phyloP scores from a whole-genome alignment of 2,329 filamentous ascomycete species.

The Alternaria alternata region DNA sequence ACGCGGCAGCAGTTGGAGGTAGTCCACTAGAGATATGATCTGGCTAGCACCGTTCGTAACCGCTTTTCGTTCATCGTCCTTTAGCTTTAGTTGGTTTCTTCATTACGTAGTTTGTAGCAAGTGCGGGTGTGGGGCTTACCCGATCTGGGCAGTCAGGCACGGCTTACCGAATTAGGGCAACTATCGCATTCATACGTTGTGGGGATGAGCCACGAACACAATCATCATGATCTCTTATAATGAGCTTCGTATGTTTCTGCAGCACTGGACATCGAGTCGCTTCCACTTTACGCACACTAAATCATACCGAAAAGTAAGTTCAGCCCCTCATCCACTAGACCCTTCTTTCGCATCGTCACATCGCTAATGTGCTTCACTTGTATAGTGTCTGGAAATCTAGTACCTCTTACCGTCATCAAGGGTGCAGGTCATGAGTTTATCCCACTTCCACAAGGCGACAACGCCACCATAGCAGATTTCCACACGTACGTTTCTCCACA shows the following conservation, averaged over 20 bases:
- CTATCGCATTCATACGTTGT: constrained; percentile 12
- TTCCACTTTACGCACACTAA: too few species aligned
- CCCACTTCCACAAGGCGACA: constrained; percentile 23
- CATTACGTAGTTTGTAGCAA: not conserved
- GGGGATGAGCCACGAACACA: not conserved
- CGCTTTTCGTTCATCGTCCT: not conserved
- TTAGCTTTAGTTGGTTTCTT: not conserved
- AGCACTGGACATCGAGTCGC: too few species aligned
- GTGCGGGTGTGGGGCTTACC: constrained; percentile 5
- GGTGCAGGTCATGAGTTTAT: constrained; percentile 32
- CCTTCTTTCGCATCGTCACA: not conserved
- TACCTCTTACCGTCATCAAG: constrained; percentile 33
- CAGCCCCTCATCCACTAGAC: not conserved
- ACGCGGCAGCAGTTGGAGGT: too few species aligned
- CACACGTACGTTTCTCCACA: constrained; percentile 17
- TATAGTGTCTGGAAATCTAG: constrained; percentile 20
- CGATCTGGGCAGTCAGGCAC: constrained; percentile 23
- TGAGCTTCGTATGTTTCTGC: not conserved
- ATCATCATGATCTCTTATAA: not conserved
- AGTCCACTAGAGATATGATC: not conserved
- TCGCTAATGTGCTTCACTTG: not conserved
- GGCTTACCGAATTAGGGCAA: constrained; percentile 23
- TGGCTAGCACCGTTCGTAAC: not conserved
- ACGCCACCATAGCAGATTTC: constrained; percentile 33
- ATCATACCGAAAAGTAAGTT: not conserved